phyloP scores from a whole-genome alignment of 2,329 filamentous ascomycete species.

The Exophiala sp. region DNA sequence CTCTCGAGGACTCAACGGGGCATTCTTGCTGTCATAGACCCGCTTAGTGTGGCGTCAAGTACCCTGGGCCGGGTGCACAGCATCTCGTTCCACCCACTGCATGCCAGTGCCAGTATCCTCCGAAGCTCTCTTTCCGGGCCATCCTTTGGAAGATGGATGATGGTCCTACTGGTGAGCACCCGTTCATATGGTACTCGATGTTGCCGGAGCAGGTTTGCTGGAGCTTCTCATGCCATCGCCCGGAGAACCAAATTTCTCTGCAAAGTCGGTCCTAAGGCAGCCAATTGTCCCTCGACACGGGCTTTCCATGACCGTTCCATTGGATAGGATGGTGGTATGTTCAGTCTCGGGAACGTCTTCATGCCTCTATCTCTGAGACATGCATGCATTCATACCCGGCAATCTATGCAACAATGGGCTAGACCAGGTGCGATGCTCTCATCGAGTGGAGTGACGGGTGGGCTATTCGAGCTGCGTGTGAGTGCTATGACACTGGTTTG shows the following conservation, averaged over 20 bases:
- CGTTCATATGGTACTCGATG: background rate
- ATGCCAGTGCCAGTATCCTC: no score
- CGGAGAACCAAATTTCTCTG: background rate
- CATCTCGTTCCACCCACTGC: no score
- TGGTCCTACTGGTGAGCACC: background rate
- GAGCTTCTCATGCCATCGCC: no score
- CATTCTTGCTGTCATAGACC: background rate
- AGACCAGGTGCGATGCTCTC: background rate
- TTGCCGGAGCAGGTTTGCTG: background rate
- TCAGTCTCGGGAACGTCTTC: background rate
- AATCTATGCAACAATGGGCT: background rate
- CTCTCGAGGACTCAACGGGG: background rate
- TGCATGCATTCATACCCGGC: background rate
- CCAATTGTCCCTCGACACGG: background rate
- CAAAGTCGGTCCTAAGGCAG: background rate
- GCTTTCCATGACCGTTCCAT: background rate
- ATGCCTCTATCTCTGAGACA: background rate
- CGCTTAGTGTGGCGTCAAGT: background rate
- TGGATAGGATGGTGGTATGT: background rate
- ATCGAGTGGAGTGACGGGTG: background rate
- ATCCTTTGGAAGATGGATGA: background rate
- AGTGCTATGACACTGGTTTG: background rate
- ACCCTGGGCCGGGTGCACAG: background rate
- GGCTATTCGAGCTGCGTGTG: background rate
- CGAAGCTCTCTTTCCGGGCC: background rate